Evolutionary conservation across 2,329 filamentous ascomycete species (phyloP).

Genomic region (Pezicula neosporulosa): DNA sequence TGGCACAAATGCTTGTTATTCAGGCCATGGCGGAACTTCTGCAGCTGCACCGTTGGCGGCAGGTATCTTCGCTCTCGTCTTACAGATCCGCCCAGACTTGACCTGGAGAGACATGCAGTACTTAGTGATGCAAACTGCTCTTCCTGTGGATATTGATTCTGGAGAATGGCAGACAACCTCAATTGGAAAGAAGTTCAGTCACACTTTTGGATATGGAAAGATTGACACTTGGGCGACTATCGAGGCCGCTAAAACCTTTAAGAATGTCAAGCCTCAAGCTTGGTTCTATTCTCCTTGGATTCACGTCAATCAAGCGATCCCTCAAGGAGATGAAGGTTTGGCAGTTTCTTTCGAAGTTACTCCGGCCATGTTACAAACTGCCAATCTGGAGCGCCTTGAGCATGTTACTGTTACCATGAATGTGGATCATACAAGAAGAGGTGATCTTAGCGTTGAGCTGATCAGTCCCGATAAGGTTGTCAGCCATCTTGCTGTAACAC

Average conservation of each 20-base stretch:
- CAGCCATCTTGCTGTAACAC: constrained; percentile 77
- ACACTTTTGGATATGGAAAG: constrained; percentile 95
- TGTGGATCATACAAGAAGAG: constrained; percentile 78
- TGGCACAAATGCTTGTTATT: constrained; percentile 74
- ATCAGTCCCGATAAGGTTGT: constrained; percentile 78
- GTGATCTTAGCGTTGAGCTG: constrained; percentile 89
- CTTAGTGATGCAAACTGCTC: constrained; percentile 78
- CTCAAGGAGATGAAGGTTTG: constrained; percentile 78
- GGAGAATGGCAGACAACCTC: constrained; percentile 79
- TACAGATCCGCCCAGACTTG: constrained; percentile 81
- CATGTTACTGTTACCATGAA: constrained; percentile 99
- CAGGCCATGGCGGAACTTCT: constrained; percentile 87
- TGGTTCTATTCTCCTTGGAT: constrained; percentile 96
- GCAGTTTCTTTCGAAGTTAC: constrained; percentile 81
- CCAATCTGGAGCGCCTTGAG: constrained; percentile 84
- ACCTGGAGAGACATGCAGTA: constrained; percentile 95
- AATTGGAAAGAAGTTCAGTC: constrained; percentile 84
- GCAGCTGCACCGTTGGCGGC: constrained; percentile 91
- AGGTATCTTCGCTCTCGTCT: constrained; percentile 84
- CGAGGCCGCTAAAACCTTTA: constrained; percentile 79
- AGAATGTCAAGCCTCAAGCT: constrained; percentile 88
- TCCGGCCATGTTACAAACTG: constrained; percentile 70
- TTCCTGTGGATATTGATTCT: constrained; percentile 70
- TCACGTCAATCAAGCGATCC: constrained; percentile 80
- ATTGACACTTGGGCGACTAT: constrained; percentile 85